A percentile compares a stretch with the other conserved stretches of the same genome.
These are phyloP conservation scores for Coffea humblotiana DNA, from an alignment of 305 asterid species.

Conservation along the genomic window DNA sequence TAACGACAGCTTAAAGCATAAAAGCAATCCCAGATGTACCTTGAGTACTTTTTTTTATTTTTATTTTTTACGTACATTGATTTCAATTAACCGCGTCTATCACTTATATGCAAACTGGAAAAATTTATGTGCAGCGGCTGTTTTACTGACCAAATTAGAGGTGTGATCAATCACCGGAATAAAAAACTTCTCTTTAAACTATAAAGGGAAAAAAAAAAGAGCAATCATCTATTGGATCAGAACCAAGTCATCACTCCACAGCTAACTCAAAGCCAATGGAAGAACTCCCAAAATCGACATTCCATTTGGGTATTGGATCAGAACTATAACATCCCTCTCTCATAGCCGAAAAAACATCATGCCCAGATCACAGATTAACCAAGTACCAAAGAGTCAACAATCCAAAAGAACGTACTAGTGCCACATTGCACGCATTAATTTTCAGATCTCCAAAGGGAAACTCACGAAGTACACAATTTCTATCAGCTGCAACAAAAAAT, in stretches of 20 bases:
- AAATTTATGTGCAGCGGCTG: too few species aligned
- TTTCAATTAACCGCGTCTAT: too few species aligned
- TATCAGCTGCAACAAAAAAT: background rate
- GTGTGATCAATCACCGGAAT: too few species aligned
- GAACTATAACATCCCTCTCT: background rate
- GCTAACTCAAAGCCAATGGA: slow-evolving; percentile 3
- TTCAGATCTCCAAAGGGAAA: background rate
- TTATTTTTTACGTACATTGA: too few species aligned
- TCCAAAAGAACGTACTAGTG: background rate
- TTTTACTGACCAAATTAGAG: too few species aligned
- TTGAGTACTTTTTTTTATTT: background rate
- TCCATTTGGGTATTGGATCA: background rate
- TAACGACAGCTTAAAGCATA: background rate
- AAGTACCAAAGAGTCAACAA: too few species aligned
- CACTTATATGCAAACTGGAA: too few species aligned
- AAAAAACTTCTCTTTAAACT: too few species aligned
- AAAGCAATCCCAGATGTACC: background rate
- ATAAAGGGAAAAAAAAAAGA: too few species aligned
- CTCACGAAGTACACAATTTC: background rate
- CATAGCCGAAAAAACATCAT: background rate
- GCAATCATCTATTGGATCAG: background rate
- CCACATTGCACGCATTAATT: background rate
- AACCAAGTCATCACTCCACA: background rate
- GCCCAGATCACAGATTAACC: background rate
- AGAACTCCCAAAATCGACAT: background rate